phyloP scores from a whole-genome alignment of 768 basidiomycete species.

The Cystoderma amianthinum region DNA sequence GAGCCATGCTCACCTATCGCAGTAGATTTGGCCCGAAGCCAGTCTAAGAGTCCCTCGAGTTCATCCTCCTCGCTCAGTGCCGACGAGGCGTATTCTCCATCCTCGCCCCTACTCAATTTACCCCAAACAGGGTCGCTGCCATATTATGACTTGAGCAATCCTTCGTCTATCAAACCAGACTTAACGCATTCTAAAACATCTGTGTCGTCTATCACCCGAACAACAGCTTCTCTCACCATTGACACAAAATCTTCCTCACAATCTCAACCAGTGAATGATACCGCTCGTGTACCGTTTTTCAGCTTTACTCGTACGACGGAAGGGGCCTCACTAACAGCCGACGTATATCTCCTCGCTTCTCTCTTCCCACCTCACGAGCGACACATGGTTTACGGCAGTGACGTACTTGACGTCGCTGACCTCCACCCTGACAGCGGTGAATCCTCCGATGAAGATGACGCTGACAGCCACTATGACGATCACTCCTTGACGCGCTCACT shows the following conservation, averaged over 20 bases:
- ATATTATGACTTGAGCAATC: slow-evolving; percentile 17
- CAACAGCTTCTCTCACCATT: background rate
- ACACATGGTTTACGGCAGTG: slow-evolving; percentile 69
- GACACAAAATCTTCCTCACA: background rate
- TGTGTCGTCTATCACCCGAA: slow-evolving; percentile 19
- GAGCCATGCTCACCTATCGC: slow-evolving; percentile 3
- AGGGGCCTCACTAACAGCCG: slow-evolving; percentile 71
- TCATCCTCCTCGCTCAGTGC: slow-evolving; percentile 24
- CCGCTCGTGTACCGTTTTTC: slow-evolving; percentile 60
- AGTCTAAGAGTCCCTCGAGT: slow-evolving; percentile 6
- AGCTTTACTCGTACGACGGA: slow-evolving; percentile 74
- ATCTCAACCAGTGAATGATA: background rate
- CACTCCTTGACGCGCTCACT: slow-evolving; percentile 29
- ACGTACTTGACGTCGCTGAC: slow-evolving; percentile 58
- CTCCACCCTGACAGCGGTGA: slow-evolving; percentile 19
- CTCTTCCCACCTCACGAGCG: slow-evolving; percentile 68
- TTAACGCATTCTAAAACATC: slow-evolving; percentile 28
- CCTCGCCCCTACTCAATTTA: too few species aligned
- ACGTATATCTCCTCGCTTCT: slow-evolving; percentile 56
- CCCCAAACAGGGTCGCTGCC: slow-evolving; percentile 32
- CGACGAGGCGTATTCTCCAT: slow-evolving; percentile 57
- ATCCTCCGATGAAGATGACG: slow-evolving; percentile 31
- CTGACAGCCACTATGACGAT: slow-evolving; percentile 18
- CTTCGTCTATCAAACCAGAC: slow-evolving; percentile 22
- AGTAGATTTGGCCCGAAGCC: slow-evolving; percentile 2